phyloP scores from a whole-genome alignment of 2,329 filamentous ascomycete species.

The Claviceps maximensis region DNA sequence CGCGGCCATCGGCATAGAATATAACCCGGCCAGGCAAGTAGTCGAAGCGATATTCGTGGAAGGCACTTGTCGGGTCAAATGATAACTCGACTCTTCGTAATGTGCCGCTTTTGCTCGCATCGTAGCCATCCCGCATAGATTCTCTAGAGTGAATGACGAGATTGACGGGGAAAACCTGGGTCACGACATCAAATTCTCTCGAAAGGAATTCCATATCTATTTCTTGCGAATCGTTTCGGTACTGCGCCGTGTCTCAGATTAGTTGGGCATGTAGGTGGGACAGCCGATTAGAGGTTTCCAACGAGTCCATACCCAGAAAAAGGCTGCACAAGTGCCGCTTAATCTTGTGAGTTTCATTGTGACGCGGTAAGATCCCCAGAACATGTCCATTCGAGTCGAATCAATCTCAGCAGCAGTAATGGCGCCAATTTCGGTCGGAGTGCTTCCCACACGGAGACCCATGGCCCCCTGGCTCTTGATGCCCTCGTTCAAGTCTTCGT shows the following conservation, averaged over 20 bases:
- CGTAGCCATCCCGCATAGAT: slow-evolving; percentile 44
- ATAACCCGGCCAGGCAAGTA: slow-evolving; percentile 48
- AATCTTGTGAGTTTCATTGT: slow-evolving; percentile 49
- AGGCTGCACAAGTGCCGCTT: slow-evolving; percentile 60
- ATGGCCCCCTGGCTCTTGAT: slow-evolving; percentile 28
- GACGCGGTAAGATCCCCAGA: slow-evolving; percentile 58
- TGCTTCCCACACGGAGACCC: slow-evolving; percentile 43
- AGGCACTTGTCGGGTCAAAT: slow-evolving; percentile 51
- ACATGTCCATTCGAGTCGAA: slow-evolving; percentile 44
- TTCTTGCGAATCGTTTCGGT: slow-evolving; percentile 65
- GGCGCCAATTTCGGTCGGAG: slow-evolving; percentile 29
- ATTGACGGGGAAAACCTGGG: slow-evolving; percentile 48
- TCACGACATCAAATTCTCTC: slow-evolving; percentile 40
- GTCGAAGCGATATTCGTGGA: slow-evolving; percentile 73
- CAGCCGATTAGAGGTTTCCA: background rate
- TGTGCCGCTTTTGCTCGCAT: slow-evolving; percentile 45
- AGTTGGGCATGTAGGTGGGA: background rate
- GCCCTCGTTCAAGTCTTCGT: slow-evolving; percentile 8
- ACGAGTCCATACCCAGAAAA: slow-evolving; percentile 52
- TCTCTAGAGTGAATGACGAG: slow-evolving; percentile 60
- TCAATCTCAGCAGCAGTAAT: slow-evolving; percentile 53
- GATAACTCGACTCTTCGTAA: slow-evolving; percentile 45
- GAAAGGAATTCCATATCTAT: slow-evolving; percentile 74
- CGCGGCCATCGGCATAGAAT: slow-evolving; percentile 54
- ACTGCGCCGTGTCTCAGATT: slow-evolving; percentile 30